Evolutionary conservation across 2,329 filamentous ascomycete species (phyloP), one percentile per base, ranked within the genome.

Genomic region (Chaetomium sp.): DNA sequence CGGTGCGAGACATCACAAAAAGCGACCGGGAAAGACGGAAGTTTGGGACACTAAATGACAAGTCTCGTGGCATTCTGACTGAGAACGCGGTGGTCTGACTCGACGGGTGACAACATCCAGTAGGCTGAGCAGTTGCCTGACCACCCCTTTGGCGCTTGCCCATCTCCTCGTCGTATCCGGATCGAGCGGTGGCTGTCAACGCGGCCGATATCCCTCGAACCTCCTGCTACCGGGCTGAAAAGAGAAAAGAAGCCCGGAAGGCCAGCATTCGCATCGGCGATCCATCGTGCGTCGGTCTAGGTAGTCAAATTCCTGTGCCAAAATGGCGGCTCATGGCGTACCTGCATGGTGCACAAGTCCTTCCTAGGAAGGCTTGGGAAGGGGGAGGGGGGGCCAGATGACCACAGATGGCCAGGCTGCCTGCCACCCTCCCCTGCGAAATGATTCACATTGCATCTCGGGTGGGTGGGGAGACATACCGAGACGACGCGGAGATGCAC

Each of bases 331-430:
- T 53, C 53, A 53, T 44, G 34, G 53, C 49, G 62, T 62, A 61
- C 62, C 62, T 66, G 63, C 65, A 64, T 65, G 58, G 61, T 11
- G 40, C 40, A 42, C 11, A n/a, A n/a, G 40, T n/a, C 40, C 40
- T 27, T 27, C 19, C 19, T 2, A 27, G 19, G 19, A 27, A 27
- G 19, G 19, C 19, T 27, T 27, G 19, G 19, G 19, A 27, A 27
- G 19, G 19, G 19, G 19, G 19, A 27, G 19, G 19, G 19, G 19
- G 19, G 37, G 37, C 12, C 37, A 12, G 37, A 38, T 38, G 37
- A 38, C 19, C 19, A 27, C 58, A 57, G 55, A 53, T 62, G 55
- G 58, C 49, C 56, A 43, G 35, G 45, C 43, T 47, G 52, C 40
- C 45, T 40, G 11, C 33, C 51, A 38, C 42, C 38, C 40, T 49